Evolutionary conservation across 345 rosid genomes (phyloP), one percentile per base, ranked within the genome.

Genomic region (Turritis glabra): DNA sequence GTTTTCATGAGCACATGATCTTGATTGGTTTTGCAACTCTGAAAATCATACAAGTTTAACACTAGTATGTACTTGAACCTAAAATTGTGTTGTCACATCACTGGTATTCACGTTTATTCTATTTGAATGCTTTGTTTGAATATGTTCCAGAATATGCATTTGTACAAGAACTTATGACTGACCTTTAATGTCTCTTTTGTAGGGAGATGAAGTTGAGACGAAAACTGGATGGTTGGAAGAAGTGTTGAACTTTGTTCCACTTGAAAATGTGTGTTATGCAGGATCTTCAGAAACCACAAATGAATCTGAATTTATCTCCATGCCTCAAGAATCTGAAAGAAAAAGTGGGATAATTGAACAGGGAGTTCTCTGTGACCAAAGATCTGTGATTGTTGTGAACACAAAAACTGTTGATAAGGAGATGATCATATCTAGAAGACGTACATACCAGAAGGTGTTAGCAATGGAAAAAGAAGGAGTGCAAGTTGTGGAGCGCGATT

Each of bases 401-500:
- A 89, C 96, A 60, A 89, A 84, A 82, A 83, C 64, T 82, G 63
- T 84, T 76, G 89, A 85, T 26, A 90, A 88, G 77, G 97, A 86
- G 80, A 90, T 89, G 98, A 87, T 90, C 72, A 78, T 87, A 62
- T 90, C 96, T 67, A 85, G 96, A 82, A 89, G 98, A 86, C 80
- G 88, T 69, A 83, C 94, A 17, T 90, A 95, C 69, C 89, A 89
- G 53, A 92, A 80, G 80, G 82, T 95, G 75, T 85, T 95, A 69
- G 94, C 88, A 55, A 73, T 85, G 86, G 98, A 95, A 85, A 87
- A 89, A 82, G 86, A 79, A 73, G 97, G 96, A 73, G 76, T 76
- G 76, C 97, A 89, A 82, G 89, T 95, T 51, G 84, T 92, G 73
- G 99, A 92, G 82, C 91, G 92, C 38, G 99, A 95, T 80, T 77